A percentile compares a stretch with the other conserved stretches of the same genome.
phyloP scores from a whole-genome alignment of 176 grass and related monocot species.

The Lolium perenne region DNA sequence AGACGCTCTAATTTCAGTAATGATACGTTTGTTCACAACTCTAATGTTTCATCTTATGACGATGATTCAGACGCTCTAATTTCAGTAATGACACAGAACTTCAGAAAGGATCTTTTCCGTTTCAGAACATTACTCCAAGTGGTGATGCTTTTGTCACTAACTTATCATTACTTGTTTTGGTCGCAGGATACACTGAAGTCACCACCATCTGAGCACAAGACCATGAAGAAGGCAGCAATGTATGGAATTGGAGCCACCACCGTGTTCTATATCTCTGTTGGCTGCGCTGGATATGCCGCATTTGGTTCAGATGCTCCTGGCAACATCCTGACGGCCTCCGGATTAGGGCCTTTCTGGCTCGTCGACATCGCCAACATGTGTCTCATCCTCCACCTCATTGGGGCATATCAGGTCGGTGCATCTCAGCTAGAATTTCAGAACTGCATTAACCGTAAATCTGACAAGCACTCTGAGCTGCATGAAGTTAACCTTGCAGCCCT shows the following conservation, averaged over 20 bases:
- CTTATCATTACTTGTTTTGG: neutral
- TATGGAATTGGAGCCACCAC: constrained; percentile 78
- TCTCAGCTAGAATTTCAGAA: neutral
- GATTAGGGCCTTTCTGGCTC: constrained; percentile 76
- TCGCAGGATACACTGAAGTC: constrained; percentile 72
- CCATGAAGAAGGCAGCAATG: constrained; percentile 80
- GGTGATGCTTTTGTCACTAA: neutral
- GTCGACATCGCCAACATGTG: constrained; percentile 76
- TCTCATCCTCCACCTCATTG: constrained; percentile 73
- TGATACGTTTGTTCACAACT: neutral
- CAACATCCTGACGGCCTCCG: constrained; percentile 69
- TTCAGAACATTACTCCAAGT: neutral
- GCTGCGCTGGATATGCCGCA: constrained; percentile 72
- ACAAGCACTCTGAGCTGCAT: neutral
- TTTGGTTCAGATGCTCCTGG: constrained; percentile 70
- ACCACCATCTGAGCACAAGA: constrained; percentile 70
- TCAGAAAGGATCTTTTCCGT: neutral
- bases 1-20: neutral
- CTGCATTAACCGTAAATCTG: neutral
- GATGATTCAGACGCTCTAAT: too few species aligned
- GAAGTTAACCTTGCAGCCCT: neutral
- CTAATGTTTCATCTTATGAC: neutral
- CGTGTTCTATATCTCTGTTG: constrained; percentile 75
- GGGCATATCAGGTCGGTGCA: constrained; percentile 77
- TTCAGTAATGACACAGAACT: too few species aligned